Evolutionary conservation across 2,329 filamentous ascomycete species (phyloP).

Genomic region (Stagonosporopsis vannaccii): DNA sequence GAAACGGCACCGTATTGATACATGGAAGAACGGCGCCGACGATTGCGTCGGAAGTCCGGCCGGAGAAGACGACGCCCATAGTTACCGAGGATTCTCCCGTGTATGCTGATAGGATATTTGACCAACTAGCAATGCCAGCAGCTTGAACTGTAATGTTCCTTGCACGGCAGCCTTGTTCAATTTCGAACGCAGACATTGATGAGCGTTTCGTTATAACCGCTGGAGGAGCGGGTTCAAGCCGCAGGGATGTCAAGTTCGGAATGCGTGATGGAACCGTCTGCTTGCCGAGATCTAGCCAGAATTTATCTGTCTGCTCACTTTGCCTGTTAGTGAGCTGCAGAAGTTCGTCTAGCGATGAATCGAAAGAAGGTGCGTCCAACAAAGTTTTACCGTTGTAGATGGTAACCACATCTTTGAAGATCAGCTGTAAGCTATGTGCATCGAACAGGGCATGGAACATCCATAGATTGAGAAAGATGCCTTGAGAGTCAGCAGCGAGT

Average conservation of each 20-base stretch:
- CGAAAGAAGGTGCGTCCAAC: conserved; percentile 47
- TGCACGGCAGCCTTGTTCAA: conserved; percentile 65
- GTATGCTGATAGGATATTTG: conserved; percentile 76
- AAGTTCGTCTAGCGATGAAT: conserved; percentile 55
- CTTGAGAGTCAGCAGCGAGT: conserved; percentile 49
- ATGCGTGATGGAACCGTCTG: conserved; percentile 71
- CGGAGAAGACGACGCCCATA: conserved; percentile 83
- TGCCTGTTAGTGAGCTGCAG: conserved; percentile 48
- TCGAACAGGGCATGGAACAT: conserved; percentile 89
- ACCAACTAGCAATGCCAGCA: conserved; percentile 79
- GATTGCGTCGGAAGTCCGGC: conserved; percentile 68
- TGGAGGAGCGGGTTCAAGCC: conserved; percentile 46
- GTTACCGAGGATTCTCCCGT: conserved; percentile 75
- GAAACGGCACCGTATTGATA: conserved; percentile 79
- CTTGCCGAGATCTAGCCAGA: conserved; percentile 69
- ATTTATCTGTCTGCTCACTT: conserved; percentile 51
- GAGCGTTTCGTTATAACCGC: conserved; percentile 50
- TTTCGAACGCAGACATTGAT: conserved; percentile 48
- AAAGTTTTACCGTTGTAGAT: conserved; percentile 44
- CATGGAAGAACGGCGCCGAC: conserved; percentile 74
- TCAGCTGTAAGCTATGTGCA: conserved; percentile 71
- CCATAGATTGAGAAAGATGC: conserved; percentile 55
- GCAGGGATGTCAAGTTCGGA: conserved; percentile 74
- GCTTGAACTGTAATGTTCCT: conserved; percentile 78
- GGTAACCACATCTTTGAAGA: conserved; percentile 67